Conservation (phyloP, 805 yeast species). For the Sugiyamaella marilandica region DNA sequence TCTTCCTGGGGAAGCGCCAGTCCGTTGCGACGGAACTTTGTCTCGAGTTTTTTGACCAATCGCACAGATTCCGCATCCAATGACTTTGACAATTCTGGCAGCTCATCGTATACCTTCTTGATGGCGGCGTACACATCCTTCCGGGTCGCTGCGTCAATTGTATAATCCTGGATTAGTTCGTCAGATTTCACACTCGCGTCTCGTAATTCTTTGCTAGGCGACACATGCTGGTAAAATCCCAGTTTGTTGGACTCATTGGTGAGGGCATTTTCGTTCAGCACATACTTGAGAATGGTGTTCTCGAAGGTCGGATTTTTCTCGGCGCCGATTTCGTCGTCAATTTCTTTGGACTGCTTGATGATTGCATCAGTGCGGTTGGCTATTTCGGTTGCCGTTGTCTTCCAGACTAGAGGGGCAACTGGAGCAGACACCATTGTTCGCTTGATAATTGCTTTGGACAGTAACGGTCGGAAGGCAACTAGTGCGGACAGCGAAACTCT, state of each 20-base stretch:
- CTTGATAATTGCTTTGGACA: background rate
- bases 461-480: background rate
- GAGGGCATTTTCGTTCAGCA: slow-evolving; percentile 47
- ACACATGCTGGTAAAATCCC: slow-evolving; percentile 69
- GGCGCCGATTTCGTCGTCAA: slow-evolving; percentile 53
- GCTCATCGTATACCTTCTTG: slow-evolving; percentile 44
- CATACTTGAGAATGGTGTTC: slow-evolving; percentile 49
- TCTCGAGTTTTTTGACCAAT: slow-evolving; percentile 52
- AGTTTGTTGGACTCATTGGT: slow-evolving; percentile 46
- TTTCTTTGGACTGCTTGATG: slow-evolving; percentile 39
- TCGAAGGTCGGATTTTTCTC: slow-evolving; percentile 51
- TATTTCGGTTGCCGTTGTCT: slow-evolving; percentile 50
- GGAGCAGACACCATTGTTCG: slow-evolving; percentile 8
- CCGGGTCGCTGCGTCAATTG: slow-evolving; percentile 62
- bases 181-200: slow-evolving; percentile 67
- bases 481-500: background rate
- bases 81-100: slow-evolving; percentile 27
- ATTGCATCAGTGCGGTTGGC: slow-evolving; percentile 40
- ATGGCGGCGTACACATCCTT: slow-evolving; percentile 60
- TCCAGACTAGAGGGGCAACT: slow-evolving; percentile 49
- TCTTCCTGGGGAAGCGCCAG: slow-evolving; percentile 53
- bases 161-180: slow-evolving; percentile 48
- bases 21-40: slow-evolving; percentile 62
- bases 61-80: slow-evolving; percentile 53
- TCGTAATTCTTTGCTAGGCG: slow-evolving; percentile 57